Evolutionary conservation across 257 asterid genomes (phyloP).

Genomic region (Leptodermis oblonga): DNA sequence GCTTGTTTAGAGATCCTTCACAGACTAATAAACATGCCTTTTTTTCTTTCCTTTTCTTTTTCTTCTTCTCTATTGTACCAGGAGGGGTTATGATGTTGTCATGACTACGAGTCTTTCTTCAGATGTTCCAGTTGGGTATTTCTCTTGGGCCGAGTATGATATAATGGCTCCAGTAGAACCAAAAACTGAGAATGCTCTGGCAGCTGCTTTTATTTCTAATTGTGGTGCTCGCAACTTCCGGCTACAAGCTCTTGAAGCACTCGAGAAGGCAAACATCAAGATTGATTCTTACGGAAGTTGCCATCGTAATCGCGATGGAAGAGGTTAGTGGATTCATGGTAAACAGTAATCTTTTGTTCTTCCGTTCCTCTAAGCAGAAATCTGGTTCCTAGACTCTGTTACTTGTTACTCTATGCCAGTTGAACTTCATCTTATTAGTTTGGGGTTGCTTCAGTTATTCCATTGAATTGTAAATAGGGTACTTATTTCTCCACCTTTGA

Average conservation of each 20-base stretch:
- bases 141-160: constrained; percentile 98
- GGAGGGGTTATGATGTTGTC: constrained; percentile 73
- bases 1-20: background rate
- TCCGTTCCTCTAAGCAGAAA: background rate
- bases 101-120: constrained; percentile 99
- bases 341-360: background rate
- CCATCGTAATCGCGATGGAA: constrained; percentile 73
- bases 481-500: background rate
- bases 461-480: background rate
- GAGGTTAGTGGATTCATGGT: constrained; percentile 40
- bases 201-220: constrained; percentile 98
- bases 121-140: constrained; percentile 98
- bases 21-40: constrained; percentile 1
- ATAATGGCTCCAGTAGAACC: constrained; percentile 91
- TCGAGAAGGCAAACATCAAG: constrained; percentile 60
- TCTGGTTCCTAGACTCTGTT: background rate
- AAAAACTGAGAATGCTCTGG: constrained; percentile 65
- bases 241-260: constrained; percentile 76
- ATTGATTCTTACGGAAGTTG: constrained; percentile 95
- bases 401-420: too few species aligned
- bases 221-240: constrained; percentile 94
- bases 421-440: background rate
- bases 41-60: background rate
- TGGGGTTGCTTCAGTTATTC: background rate
- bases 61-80: constrained; percentile 35